phyloP scores from a whole-genome alignment of 495 filamentous ascomycete species.

The Trichoderma virens region DNA sequence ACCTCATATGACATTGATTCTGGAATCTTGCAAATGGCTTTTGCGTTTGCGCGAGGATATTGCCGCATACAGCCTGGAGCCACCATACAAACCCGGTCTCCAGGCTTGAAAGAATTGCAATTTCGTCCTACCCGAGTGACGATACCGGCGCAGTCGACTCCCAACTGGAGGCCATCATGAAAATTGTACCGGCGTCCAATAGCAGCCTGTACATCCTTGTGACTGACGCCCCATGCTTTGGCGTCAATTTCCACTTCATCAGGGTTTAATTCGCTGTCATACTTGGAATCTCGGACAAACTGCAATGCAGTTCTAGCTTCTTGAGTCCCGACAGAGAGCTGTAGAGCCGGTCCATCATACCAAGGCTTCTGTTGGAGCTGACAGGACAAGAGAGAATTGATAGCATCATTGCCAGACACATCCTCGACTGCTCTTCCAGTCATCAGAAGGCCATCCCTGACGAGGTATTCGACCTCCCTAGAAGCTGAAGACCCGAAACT shows the following conservation, averaged over 20 bases:
- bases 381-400: conserved; percentile 17
- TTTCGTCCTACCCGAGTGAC: conserved; percentile 41
- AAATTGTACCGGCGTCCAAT: conserved; percentile 24
- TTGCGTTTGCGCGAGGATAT: conserved; percentile 20
- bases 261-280: conserved; percentile 12
- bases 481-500: conserved; percentile 17
- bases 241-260: conserved; percentile 34
- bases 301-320: conserved; percentile 20
- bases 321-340: conserved; percentile 17
- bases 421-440: conserved; percentile 21
- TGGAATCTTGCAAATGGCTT: conserved; percentile 25
- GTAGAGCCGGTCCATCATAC: conserved; percentile 18
- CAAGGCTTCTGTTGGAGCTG: conserved; percentile 18
- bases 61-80: conserved; percentile 28
- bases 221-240: conserved; percentile 35
- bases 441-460: conserved; percentile 20
- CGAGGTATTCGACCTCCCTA: conserved; percentile 23
- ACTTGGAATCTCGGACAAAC: conserved; percentile 21
- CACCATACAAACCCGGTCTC: conserved; percentile 35
- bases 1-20: conserved; percentile 13
- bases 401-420: conserved; percentile 12
- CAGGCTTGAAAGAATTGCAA: conserved; percentile 29
- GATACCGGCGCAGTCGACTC: conserved; percentile 14
- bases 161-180: conserved; percentile 21
- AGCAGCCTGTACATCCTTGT: conserved; percentile 37